Percentiles rank a stretch among this genome's conserved stretches.
These are phyloP conservation scores for Colletotrichum liaoningense DNA, from an alignment of 2,329 filamentous ascomycete genomes.

Conservation along the genomic window DNA sequence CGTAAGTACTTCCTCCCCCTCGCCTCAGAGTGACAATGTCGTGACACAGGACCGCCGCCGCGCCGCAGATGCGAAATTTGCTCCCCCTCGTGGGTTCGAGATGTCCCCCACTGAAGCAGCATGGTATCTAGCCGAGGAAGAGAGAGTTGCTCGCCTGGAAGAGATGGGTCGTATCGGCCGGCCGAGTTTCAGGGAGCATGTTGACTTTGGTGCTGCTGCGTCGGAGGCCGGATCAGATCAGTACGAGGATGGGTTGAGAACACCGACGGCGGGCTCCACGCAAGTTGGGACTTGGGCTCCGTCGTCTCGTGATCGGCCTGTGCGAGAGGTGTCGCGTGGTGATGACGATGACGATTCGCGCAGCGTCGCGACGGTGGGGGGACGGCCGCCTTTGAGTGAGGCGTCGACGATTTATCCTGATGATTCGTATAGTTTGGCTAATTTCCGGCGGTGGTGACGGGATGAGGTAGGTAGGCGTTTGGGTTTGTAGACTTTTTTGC, in stretches of 20 bases:
- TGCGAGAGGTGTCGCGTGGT: background rate
- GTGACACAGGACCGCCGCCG: conserved; percentile 21
- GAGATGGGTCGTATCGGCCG: background rate
- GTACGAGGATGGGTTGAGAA: background rate
- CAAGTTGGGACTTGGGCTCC: background rate
- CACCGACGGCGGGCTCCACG: background rate
- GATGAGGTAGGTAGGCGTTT: background rate
- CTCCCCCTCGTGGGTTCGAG: background rate
- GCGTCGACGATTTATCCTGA: background rate
- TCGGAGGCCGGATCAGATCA: too few relatives aligned
- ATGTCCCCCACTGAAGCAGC: background rate
- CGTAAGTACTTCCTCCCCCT: conserved; percentile 20
- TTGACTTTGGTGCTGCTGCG: background rate
- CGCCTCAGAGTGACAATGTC: conserved; percentile 12
- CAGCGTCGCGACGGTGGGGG: background rate
- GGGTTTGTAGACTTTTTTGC: too few relatives aligned
- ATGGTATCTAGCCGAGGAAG: background rate
- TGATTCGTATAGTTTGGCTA: background rate
- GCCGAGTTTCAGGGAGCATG: background rate
- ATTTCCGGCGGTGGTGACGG: background rate
- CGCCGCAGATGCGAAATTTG: background rate
- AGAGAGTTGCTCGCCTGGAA: background rate
- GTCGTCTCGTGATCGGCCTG: background rate
- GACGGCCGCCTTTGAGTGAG: background rate
- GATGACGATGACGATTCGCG: background rate